Evolutionary conservation across 257 asterid species (phyloP), one percentile per base, ranked within the genome.

Genomic region (Solanum peruvianum): DNA sequence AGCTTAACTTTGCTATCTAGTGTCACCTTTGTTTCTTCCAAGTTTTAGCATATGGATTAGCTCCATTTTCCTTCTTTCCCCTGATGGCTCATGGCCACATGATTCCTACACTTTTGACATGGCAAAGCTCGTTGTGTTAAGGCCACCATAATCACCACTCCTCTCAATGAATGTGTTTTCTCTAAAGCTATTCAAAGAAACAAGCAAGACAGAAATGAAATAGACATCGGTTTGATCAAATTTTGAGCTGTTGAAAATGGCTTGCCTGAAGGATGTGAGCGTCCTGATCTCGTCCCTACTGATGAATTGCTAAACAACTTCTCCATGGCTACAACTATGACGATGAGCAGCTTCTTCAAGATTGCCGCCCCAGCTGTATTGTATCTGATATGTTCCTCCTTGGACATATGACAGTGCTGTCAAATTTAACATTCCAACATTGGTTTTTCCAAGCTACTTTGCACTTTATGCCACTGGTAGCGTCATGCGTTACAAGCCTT

Each of bases 321-420:
- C 23, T 0, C 87, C 4, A 83, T 86, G 41, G 91, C 93, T 77
- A 9, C 71, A 27, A 52, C 64, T 4, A n/a, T 93, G 87, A 89
- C 92, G 27, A 93, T 1, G 94, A 94, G 71, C 58, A 84, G 16
- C 84, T 92, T 20, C 83, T 94, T 6, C 76, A 87, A 11, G 89
- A 89, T 25, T 66, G 89, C 35, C 69, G 45, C 1, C 91, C 94
- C 2, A 41, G 85, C 25, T 92, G 93, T 31, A 88, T 93, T 7
- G 78, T 91, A n/a, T 86, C 96, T 6, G 95, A 93, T 88, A 83
- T 90, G 86, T 90, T 92, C 86, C 86, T 90, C 95, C 95, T 0
- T 93, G 96, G 96, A 90, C 93, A 0, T 84, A 86, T 1, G 87
- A 86, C 11, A 80, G 92, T 15, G 94, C 96, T 1, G 91, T 93